Base-by-base conservation (phyloP, 306 rosid genomes). In the Datisca glomerata region DNA sequence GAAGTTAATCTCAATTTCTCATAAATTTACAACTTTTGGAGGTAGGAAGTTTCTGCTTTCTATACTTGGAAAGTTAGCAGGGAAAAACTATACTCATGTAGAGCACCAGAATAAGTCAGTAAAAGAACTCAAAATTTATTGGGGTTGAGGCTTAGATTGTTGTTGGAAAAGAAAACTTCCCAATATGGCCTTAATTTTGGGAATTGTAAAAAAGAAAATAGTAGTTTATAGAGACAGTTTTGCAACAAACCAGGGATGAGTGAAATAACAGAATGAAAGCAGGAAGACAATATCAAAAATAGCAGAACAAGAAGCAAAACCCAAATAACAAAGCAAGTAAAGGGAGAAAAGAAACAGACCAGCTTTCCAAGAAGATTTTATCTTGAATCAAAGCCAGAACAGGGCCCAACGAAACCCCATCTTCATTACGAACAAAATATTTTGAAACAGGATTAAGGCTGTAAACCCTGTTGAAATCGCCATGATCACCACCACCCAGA, bases 361-460 rank as follows among this genome's bases (percentile, higher is more conserved):
- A 74, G 50, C 57, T 51, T 0, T 59, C 31, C 1, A 77, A 24
- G 54, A 27, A 53, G 57, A 63, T 40, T 18, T 74, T 50, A 16
- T 71, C 71, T 8, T 68, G 76, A 3, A 2, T 0, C 45, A 66
- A 38, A 0, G 59, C 18, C 37, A 71, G 3, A 1, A 43, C 0
- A n/a, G 74, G 76, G 1, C 56, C 80, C 8, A 77, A 20, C 0
- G 78, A 66, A 25, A 51, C 73, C 8, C 69, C 85, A 49, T 69
- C 69, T 21, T 53, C 65, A 12, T 52, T 3, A 0, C 7, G 56
- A 8, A 52, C 78, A 38, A 70, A 70, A 34, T 14, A 50, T 40
- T 62, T 62, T 21, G 79, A 53, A 0, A 58, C 71, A 1, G 73
- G 66, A 8, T 40, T 12, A 5, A 71, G 69, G 22, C 61, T 22